Percentiles rank a stretch among this genome's conserved stretches.
Evolutionary conservation across 179 eudicot genomes (phyloP).

Genomic region (Drosera spatulata): DNA sequence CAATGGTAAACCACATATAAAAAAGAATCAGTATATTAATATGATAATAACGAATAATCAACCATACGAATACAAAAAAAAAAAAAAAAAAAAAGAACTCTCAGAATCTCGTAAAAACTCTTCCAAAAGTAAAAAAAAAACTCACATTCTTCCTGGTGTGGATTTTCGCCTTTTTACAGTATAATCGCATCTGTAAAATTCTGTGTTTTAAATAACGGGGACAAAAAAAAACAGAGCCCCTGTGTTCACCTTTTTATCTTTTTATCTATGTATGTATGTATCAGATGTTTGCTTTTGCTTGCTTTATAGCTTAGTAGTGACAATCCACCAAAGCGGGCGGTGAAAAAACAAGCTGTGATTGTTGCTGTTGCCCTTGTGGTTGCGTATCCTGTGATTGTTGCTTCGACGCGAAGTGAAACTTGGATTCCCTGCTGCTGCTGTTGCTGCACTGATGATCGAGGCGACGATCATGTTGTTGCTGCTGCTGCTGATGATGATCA

Average conservation of each 20-base stretch:
- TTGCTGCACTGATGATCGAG: too few relatives aligned
- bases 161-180: not conserved
- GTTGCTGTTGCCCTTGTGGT: conserved; percentile 2
- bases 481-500: too few relatives aligned
- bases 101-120: not conserved
- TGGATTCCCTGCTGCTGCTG: conserved; percentile 4
- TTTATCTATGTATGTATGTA: not conserved
- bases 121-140: too few relatives aligned
- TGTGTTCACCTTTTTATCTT: not conserved
- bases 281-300: not conserved
- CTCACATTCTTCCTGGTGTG: not conserved
- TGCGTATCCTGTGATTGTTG: conserved; percentile 3
- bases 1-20: too few relatives aligned
- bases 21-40: not conserved
- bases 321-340: conserved; percentile 37
- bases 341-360: conserved; percentile 18
- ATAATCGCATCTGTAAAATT: not conserved
- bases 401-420: conserved; percentile 18
- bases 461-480: too few relatives aligned
- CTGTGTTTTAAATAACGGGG: not conserved
- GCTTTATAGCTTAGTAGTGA: conserved; percentile 20
- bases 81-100: too few relatives aligned
- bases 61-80: not conserved
- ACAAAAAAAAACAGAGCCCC: too few relatives aligned
- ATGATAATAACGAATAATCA: not conserved